Base-by-base conservation (phyloP, 257 asterid genomes). In the Thymus mandschuricus region DNA sequence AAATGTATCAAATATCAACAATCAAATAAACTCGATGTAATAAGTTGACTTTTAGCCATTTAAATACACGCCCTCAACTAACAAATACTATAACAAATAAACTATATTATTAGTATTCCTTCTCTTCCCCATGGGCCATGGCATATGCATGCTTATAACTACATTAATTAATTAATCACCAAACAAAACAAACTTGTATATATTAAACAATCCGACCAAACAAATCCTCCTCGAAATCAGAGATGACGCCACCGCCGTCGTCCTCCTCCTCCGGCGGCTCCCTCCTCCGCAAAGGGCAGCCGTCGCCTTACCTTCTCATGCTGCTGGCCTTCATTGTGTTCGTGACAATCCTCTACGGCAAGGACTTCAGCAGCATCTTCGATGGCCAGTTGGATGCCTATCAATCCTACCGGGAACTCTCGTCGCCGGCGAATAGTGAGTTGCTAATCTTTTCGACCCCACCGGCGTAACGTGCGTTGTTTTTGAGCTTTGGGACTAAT, bases 301-400 rank as follows among this genome's bases (percentile, higher is more conserved):
- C 87, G 68, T 83, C 87, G 35, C 87, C 86, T 1, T 83, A 68
- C 40, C 57, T 89, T 52, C 40, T 87, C 69, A 50, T 78, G 35
- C 52, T 83, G n/a, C 21, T 87, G 40, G 84, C 82, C 54, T 85
- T 89, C 81, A 86, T 82, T 70, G 63, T 87, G 41, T 80, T 87
- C 68, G 81, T 85, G 75, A 82, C 85, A 30, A 77, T 84, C 60
- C 71, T 89, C 62, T 81, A 83, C 82, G 75, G 89, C 72, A 85
- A 86, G 33, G 83, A 84, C 33, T 66, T 89, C 65, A 80, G 76
- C 67, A 84, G 86, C 81, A 75, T 66, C 38, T 43, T 82, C 10
- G 75, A 77, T 4, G 12, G 52, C 76, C 86, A 81, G 38, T 44
- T 78, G 49, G 76, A 83, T 21, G 49, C 75, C 50, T 70, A 63